Conservation (phyloP, 805 yeast species). For the Candida orba region DNA sequence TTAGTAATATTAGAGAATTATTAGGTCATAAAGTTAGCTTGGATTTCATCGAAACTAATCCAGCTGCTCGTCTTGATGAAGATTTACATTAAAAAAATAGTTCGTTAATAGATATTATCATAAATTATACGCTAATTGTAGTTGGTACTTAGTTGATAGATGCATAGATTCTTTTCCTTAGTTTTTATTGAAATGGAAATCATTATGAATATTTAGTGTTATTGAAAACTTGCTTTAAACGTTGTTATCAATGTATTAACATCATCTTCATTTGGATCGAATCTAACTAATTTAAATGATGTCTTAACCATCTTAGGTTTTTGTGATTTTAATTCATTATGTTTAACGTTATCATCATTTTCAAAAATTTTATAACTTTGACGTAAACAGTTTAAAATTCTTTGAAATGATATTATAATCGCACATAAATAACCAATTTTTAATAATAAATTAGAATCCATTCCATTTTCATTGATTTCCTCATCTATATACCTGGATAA, state of each 20-base stretch:
- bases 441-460: neutral
- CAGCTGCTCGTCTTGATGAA: conserved; percentile 96
- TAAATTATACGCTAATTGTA: neutral
- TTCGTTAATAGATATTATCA: neutral
- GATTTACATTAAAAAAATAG: conserved; percentile 24
- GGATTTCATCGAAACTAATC: conserved; percentile 90
- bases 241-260: neutral
- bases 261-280: conserved; percentile 2
- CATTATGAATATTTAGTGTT: too few species aligned
- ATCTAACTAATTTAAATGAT: neutral
- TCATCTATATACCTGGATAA: conserved; percentile 2
- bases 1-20: conserved; percentile 90
- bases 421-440: conserved; percentile 6
- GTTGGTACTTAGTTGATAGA: neutral
- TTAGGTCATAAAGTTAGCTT: conserved; percentile 94
- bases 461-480: neutral
- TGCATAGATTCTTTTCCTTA: neutral
- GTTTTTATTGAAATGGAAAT: too few species aligned
- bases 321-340: conserved; percentile 7
- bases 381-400: conserved; percentile 4
- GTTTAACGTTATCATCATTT: conserved; percentile 2
- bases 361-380: conserved; percentile 9
- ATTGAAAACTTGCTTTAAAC: too few species aligned
- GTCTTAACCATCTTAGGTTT: conserved; percentile 7
- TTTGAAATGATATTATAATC: conserved; percentile 3